phyloP scores from a whole-genome alignment of 495 filamentous ascomycete genomes.

The Penicillium egyptiacum region DNA sequence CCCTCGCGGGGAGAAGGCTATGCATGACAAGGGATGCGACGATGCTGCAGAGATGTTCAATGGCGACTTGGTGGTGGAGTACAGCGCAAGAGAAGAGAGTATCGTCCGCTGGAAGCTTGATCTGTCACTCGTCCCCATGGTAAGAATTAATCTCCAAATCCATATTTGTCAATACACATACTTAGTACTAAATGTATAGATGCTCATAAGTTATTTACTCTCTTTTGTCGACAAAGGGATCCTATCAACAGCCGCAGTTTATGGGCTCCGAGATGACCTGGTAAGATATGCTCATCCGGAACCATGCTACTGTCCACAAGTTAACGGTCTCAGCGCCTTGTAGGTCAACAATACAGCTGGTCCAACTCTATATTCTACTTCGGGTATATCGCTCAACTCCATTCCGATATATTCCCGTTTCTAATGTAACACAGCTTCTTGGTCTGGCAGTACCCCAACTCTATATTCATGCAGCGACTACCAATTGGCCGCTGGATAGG shows the following conservation, averaged over 20 bases:
- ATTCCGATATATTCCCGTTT: too few relatives aligned
- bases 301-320: too few relatives aligned
- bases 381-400: slow-evolving; percentile 18
- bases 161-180: too few relatives aligned
- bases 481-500: slow-evolving; percentile 33
- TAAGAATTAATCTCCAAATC: not conserved
- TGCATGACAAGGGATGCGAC: too few relatives aligned
- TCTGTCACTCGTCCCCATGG: slow-evolving; percentile 19
- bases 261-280: slow-evolving; percentile 32
- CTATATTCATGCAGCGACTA: slow-evolving; percentile 31
- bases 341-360: slow-evolving; percentile 35
- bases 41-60: too few relatives aligned
- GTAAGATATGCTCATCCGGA: not conserved
- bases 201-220: slow-evolving; percentile 11
- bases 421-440: slow-evolving; percentile 2
- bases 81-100: slow-evolving; percentile 2
- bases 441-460: slow-evolving; percentile 34
- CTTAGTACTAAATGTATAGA: too few relatives aligned
- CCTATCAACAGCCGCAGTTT: slow-evolving; percentile 17
- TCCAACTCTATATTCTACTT: slow-evolving; percentile 34
- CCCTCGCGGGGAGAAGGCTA: too few relatives aligned
- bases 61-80: not conserved
- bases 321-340: slow-evolving; percentile 16
- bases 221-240: slow-evolving; percentile 20
- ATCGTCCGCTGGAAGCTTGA: slow-evolving; percentile 23